Percentiles rank a stretch among this genome's conserved stretches.
Conservation (phyloP, 2,329 filamentous ascomycete species). For the Alternaria gaisen region DNA sequence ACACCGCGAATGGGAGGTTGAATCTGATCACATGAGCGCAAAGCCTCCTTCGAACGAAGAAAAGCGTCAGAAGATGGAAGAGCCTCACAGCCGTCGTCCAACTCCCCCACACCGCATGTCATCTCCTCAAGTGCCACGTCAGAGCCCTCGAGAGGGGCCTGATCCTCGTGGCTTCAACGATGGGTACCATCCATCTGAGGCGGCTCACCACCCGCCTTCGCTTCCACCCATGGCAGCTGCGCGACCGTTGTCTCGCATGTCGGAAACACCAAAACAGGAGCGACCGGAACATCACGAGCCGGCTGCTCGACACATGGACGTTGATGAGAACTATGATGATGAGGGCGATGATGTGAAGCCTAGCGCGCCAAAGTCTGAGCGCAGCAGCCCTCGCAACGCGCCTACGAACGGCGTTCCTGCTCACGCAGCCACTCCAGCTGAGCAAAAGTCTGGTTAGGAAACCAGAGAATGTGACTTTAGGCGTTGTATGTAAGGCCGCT, state of each 20-base stretch:
- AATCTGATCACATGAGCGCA: conserved; percentile 74
- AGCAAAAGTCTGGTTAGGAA: conserved; percentile 43
- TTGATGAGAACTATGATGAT: conserved; percentile 97
- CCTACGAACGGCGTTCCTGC: conserved; percentile 45
- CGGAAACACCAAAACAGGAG: conserved; percentile 52
- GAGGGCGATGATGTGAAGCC: conserved; percentile 83
- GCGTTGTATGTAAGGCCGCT: background rate
- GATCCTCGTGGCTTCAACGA: conserved; percentile 72
- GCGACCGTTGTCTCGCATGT: conserved; percentile 63
- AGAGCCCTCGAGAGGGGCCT: conserved; percentile 74
- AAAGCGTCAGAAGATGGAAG: conserved; percentile 83
- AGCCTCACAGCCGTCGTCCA: conserved; percentile 77
- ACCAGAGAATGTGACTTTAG: background rate
- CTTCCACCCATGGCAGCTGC: conserved; percentile 60
- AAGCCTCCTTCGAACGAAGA: conserved; percentile 86
- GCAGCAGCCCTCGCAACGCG: conserved; percentile 53
- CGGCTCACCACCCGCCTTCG: conserved; percentile 81
- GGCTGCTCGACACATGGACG: conserved; percentile 92
- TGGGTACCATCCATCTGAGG: conserved; percentile 89
- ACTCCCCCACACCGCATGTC: conserved; percentile 58
- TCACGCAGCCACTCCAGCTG: conserved; percentile 47
- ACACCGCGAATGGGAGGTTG: conserved; percentile 85
- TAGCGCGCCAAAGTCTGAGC: conserved; percentile 54
- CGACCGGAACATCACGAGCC: conserved; percentile 71
- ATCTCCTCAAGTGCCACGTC: conserved; percentile 71